Base-by-base conservation (phyloP, 768 basidiomycete species). In the Lepiota brunneoincarnata region DNA sequence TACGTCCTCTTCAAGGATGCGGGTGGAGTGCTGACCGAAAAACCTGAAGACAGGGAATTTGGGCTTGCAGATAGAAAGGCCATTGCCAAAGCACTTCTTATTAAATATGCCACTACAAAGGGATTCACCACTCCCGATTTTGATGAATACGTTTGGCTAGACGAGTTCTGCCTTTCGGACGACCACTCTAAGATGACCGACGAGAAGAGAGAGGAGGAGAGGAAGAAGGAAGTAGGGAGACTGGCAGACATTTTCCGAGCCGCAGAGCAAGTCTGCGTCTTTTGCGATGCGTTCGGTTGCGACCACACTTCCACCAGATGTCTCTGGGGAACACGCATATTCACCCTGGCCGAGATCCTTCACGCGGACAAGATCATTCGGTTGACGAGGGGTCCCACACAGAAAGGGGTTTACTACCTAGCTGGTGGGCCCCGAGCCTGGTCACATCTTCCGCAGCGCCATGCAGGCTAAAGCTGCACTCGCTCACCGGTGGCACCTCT, bases 401-500 rank as follows among this genome's bases (percentile, higher is more conserved):
- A 26, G 14, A 18, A 15, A 28, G 12, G 20, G 9, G 24, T 47
- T 12, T 9, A 11, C 3, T 46, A 45, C 39, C 3, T n/a, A 31
- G 11, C 7, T 31, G 11, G 31, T 31, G 6, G 31, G 31, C 31
- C 31, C 31, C 31, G 7, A 6, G 11, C 17, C 53, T 14, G 53
- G 44, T 10, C 45, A 39, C 3, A 28, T 41, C 6, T 54, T 54
- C 31, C 53, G 53, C 12, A 14, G 14, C 12, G 45, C 40, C 7
- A 54, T 54, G 38, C 53, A 54, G 20, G 45, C 45, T 5, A 34
- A 46, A 2, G 62, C 62, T 3, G 58, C 28, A 12, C 26, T 24
- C 17, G 56, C 24, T 7, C 31, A 49, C 36, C 20, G 21, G 15
- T 63, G 62, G 62, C 62, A 63, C 45, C 47, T 63, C 6, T 54